Conservation (phyloP, 2,329 filamentous ascomycete genomes). For the Penicillium nordicum region DNA sequence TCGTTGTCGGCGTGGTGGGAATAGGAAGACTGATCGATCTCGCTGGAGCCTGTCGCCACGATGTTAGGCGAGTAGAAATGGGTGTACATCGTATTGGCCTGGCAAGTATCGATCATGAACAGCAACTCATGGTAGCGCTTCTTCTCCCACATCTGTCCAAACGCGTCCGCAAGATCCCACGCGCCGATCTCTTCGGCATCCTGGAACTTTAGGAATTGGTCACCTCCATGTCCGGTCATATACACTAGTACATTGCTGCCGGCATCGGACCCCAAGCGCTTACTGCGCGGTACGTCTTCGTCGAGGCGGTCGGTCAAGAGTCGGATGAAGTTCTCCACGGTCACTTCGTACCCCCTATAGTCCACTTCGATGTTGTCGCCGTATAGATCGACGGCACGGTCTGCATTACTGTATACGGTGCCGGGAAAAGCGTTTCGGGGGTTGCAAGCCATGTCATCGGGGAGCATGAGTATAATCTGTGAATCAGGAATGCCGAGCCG, state of each 20-base stretch:
- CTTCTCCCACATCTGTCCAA: conserved; percentile 99
- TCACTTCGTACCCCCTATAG: conserved; percentile 96
- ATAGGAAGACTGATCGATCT: conserved; percentile 94
- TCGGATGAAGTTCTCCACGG: conserved; percentile 97
- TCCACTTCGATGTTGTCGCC: conserved; percentile 99
- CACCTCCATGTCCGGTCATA: conserved; percentile 97
- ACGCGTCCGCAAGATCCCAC: conserved; percentile 93
- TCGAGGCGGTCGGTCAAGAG: conserved; percentile 91
- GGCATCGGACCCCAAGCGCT: conserved; percentile 89
- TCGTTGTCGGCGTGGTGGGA: conserved; percentile 98
- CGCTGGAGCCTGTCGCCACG: conserved; percentile 93
- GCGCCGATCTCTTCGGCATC: conserved; percentile 96
- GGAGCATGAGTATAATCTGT: conserved; percentile 99
- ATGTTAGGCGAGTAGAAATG: conserved; percentile 98
- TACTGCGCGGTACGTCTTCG: conserved; percentile 91
- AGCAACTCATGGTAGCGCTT: conserved; percentile 97
- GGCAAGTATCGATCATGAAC: conserved; percentile 99
- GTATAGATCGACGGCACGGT: conserved; percentile 91
- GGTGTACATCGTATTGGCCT: conserved; percentile 98
- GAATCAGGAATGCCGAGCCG: conserved; percentile 95
- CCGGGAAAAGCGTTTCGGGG: conserved; percentile 96
- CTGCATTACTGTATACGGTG: conserved; percentile 97
- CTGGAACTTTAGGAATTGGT: conserved; percentile 98
- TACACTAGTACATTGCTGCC: conserved; percentile 96
- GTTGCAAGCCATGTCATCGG: conserved; percentile 99